Base-by-base conservation (phyloP, 2,329 filamentous ascomycete species). In the Phialophora tarda region DNA sequence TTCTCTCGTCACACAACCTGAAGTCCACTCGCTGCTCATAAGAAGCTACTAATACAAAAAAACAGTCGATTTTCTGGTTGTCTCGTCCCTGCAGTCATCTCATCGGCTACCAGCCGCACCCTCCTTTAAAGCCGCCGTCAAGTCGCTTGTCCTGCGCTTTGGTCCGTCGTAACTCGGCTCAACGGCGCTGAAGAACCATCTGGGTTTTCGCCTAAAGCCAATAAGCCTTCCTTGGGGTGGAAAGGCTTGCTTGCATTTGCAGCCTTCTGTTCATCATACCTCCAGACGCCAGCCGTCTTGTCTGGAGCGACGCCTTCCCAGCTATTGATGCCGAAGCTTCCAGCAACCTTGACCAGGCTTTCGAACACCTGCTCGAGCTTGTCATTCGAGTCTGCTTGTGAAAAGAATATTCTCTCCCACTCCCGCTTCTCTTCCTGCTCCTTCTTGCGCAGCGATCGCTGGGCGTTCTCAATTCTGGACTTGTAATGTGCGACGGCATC, bases 341-440 rank as follows among this genome's bases (percentile, higher is more conserved):
- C 62, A 24, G 82, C 76, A 62, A 74, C 75, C 48, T 78, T 79
- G 2, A 78, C 80, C 53, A 86, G 75, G 34, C 76, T 71, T 57
- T 77, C 74, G 70, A 85, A 80, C 1, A 75, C 72, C 21, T 73
- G 67, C 64, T 82, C 72, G 41, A 78, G 75, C 17, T 62, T 60
- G 24, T 76, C 75, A 26, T 74, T 71, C 24, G 77, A 73, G 8
- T 79, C 74, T 34, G 62, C 65, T 61, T 71, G 69, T 8, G 66
- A 68, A 80, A 99, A 99, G 82, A 95, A 98, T 60, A 90, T 86
- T 59, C 94, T 85, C 74, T 93, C 86, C 95, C 95, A 99, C 38
- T 87, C 83, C 48, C 86, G 85, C 28, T 88, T 88, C 73, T 93
- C 91, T 21, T 86, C 84, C 74, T 87, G 88, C 78, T 97, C 93